Evolutionary conservation across 257 asterid species (phyloP).

Genomic region (Lantana camara): DNA sequence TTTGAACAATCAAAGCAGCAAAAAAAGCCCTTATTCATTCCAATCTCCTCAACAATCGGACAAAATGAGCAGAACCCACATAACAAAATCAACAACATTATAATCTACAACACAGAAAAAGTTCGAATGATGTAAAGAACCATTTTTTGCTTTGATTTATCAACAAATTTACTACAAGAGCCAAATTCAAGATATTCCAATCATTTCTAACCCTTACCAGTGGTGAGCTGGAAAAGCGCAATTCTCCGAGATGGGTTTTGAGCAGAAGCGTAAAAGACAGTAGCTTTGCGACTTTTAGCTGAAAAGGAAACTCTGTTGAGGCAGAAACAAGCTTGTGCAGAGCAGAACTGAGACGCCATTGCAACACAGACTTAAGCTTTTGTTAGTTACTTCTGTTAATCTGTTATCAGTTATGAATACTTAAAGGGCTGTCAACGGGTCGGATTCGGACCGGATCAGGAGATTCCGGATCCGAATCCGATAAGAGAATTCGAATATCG

Average conservation of each 20-base stretch:
- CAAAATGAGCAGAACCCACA: not conserved
- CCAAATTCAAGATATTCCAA: not conserved
- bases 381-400: slow-evolving; percentile 22
- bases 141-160: not conserved
- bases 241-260: slow-evolving; percentile 44
- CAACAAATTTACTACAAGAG: too few species aligned
- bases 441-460: not conserved
- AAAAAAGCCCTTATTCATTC: not conserved
- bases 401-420: too few species aligned
- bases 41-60: not conserved
- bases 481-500: too few species aligned
- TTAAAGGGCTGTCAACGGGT: not conserved
- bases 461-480: too few species aligned
- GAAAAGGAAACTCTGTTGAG: slow-evolving; percentile 1
- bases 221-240: slow-evolving; percentile 49
- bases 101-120: not conserved
- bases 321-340: slow-evolving; percentile 23
- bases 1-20: not conserved
- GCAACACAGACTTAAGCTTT: not conserved
- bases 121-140: not conserved
- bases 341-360: slow-evolving; percentile 31
- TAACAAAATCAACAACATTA: not conserved
- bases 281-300: not conserved
- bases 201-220: slow-evolving; percentile 24
- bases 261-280: slow-evolving; percentile 28